These are phyloP conservation scores for Blechomonas ayalai DNA, from an alignment of 208 protist genomes.

Conservation along the genomic window DNA sequence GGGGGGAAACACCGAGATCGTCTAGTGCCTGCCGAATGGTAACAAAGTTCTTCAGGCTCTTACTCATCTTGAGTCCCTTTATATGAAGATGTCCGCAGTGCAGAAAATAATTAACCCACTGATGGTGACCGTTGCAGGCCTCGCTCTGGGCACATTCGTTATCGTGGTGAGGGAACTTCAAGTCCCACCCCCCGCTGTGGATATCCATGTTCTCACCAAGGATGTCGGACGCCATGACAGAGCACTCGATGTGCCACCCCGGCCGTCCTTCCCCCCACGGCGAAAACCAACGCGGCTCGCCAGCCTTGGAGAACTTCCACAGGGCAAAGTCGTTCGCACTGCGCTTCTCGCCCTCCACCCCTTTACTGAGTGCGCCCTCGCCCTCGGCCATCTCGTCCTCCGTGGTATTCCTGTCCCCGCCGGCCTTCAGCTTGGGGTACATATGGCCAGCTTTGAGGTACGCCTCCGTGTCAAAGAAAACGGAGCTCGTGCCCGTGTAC, in stretches of 20 bases:
- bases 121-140: constrained; percentile 65
- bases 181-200: constrained; percentile 96
- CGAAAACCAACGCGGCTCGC: constrained; percentile 93
- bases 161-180: constrained; percentile 99
- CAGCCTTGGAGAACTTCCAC: constrained; percentile 95
- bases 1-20: constrained; percentile 57
- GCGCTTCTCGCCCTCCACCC: constrained; percentile 82
- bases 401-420: constrained; percentile 45
- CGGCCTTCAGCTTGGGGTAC: constrained; percentile 92
- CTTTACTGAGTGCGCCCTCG: constrained; percentile 68
- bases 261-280: constrained; percentile 95
- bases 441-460: constrained; percentile 80
- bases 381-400: constrained; percentile 90
- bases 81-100: constrained; percentile 98
- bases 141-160: constrained; percentile 99
- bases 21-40: constrained; percentile 92
- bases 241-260: constrained; percentile 99
- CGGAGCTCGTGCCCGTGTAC: constrained; percentile 87
- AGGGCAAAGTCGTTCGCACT: constrained; percentile 95
- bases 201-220: constrained; percentile 95
- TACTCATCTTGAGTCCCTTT: constrained; percentile 98
- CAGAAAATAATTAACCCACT: constrained; percentile 99
- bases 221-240: constrained; percentile 95
- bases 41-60: constrained; percentile 99
- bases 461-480: constrained; percentile 96